Base-by-base conservation (phyloP, 106 monocot species). In the Posidonia australis region DNA sequence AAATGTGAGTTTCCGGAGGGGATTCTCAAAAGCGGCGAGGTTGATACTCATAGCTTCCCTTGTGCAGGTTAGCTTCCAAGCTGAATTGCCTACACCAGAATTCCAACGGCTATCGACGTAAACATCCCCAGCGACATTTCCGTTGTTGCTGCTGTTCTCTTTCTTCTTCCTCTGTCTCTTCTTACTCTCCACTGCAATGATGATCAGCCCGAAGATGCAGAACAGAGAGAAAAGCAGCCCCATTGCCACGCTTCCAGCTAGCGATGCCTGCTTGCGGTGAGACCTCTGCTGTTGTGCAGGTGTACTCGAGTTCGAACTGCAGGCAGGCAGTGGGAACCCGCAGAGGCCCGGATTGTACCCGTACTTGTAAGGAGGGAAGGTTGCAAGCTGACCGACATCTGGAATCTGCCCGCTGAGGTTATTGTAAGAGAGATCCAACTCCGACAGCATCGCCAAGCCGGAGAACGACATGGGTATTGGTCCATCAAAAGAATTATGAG, bases 361-460 rank as follows among this genome's bases (percentile, higher is more conserved):
- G 47, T 90, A 96, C 5, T 76, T 73, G 53, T 43, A 64, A 3
- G 49, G 44, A 0, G 93, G 83, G 62, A 93, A 86, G 2, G 93
- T 93, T 14, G 77, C 84, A 24, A 93, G 75, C 28, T 79, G 78
- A 5, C 89, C 89, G 27, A 83, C 68, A 23, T 77, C 80, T 2
- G 94, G 94, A 28, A 96, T 96, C 11, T 66, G 62, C 1, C 94
- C 94, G 62, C 79, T 84, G 66, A 93, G 89, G 59, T 69, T 58
- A 69, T 93, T 93, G 55, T 88, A 75, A 1, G 89, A 93, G 17
- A 93, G 73, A 58, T 93, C 85, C 45, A 93, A 76, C 77, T 93
- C 89, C 10, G 83, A 83, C 9, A 93, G 79, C 80, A 86, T 73
- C 18, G 81, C 51, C 19, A 88, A 69, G 13, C 77, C 26, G 5